These are phyloP conservation scores for Moesziomyces aphidis DNA, from an alignment of 1,284 basidiomycete species.

Conservation along the genomic window DNA sequence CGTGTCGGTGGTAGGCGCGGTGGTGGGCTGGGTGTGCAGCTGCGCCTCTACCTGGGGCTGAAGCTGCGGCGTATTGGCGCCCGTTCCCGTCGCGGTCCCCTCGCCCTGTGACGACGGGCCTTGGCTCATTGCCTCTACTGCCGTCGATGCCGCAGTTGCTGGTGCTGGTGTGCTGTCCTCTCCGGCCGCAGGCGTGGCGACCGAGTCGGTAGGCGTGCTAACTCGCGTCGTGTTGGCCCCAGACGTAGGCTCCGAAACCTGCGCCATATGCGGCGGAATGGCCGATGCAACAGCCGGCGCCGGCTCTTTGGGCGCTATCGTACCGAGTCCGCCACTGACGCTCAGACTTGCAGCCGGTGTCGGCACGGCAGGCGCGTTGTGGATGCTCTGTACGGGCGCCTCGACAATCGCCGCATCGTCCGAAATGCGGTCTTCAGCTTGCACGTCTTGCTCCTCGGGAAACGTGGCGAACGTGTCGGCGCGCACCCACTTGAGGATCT, in stretches of 20 bases:
- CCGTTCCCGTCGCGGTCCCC: slow-evolving; percentile 2
- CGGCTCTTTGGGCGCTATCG: slow-evolving; percentile 38
- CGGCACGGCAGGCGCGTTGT: slow-evolving; percentile 30
- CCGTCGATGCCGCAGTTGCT: not conserved
- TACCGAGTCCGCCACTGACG: slow-evolving; percentile 31
- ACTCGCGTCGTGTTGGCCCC: slow-evolving; percentile 15
- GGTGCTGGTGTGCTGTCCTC: not conserved
- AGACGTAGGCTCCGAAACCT: slow-evolving; percentile 20
- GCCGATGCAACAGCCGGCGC: slow-evolving; percentile 23
- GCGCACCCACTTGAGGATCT: slow-evolving; percentile 43
- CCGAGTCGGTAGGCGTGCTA: slow-evolving; percentile 21
- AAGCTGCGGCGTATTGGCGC: slow-evolving; percentile 21
- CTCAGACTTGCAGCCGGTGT: slow-evolving; percentile 14
- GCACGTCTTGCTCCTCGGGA: slow-evolving; percentile 41
- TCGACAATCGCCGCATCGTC: slow-evolving; percentile 41
- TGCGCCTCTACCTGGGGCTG: slow-evolving; percentile 40
- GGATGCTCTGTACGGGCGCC: slow-evolving; percentile 41
- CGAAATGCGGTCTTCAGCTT: slow-evolving; percentile 21
- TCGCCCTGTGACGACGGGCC: slow-evolving; percentile 17
- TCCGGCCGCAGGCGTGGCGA: slow-evolving; percentile 15
- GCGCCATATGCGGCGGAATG: slow-evolving; percentile 27
- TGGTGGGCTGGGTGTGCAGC: slow-evolving; percentile 26
- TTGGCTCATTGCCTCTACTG: not conserved
- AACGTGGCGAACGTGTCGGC: slow-evolving; percentile 11
- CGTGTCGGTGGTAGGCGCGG: slow-evolving; percentile 7